Evolutionary conservation across 768 basidiomycete genomes (phyloP), one percentile per base, ranked within the genome.

Genomic region (Multifurca ochricompacta): DNA sequence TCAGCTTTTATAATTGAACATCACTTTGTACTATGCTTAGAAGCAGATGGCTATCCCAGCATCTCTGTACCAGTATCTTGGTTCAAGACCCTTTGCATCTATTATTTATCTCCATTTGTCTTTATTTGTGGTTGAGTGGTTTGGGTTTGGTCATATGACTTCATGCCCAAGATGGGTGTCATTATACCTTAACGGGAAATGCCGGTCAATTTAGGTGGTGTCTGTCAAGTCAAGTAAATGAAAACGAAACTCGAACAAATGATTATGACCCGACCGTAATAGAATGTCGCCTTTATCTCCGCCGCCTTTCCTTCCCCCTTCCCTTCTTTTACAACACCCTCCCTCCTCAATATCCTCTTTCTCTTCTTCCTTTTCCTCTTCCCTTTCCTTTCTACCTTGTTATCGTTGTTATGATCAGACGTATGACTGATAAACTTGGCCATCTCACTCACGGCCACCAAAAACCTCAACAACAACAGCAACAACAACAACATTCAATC

Each of bases 381-480:
- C 11, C 7, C n/a, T 16, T 13, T 16, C 34, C 35, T 18, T 30
- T 19, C 6, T 3, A 28, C 21, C 19, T 32, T 6, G 6, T 9
- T 5, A 34, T 37, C 36, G 27, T n/a, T 13, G 30, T 45, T 44
- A 68, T 69, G 67, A 66, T 69, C 52, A 65, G 63, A 51, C 64
- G 62, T 50, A 67, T 69, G 65, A 67, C 68, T 2, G 67, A 65
- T 60, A 68, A 65, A 48, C 63, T 69, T 30, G 64, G 61, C n/a
- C 65, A 62, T 46, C 61, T 63, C 41, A 49, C 58, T 9, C 60
- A 58, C 41, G 60, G 60, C 46, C 63, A 63, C 41, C 58, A 49
- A 37, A 63, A 59, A 23, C n/a, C 49, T 36, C 51, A 36, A 30
- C 42, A 63, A 58, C 53, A 52, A 27, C 55, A 40, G 42, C 49